Percentiles rank a stretch among this genome's conserved stretches.
phyloP scores from a whole-genome alignment of 192 early-diverging fungal species.

The Coemansia sp. region DNA sequence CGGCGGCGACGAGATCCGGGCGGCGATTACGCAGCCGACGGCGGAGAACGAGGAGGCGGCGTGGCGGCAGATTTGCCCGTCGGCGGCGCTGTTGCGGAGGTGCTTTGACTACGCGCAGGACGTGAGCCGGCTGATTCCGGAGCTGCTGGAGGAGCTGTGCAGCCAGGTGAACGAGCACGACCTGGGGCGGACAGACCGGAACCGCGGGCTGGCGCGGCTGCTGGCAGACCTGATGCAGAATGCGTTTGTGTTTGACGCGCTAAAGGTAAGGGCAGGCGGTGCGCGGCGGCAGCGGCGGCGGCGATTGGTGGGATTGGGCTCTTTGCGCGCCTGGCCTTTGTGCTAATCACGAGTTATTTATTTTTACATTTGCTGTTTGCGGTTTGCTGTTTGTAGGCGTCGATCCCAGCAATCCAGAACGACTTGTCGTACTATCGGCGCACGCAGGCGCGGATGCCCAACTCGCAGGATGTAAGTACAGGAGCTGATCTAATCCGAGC shows the following conservation, averaged over 20 bases:
- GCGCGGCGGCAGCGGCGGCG: too few species aligned
- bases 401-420: conserved; percentile 74
- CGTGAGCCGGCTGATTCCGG: conserved; percentile 59
- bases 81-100: conserved; percentile 69
- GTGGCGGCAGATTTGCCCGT: conserved; percentile 82
- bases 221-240: conserved; percentile 85
- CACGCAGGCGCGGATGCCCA: conserved; percentile 75
- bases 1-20: conserved; percentile 30
- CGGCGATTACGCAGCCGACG: conserved; percentile 82
- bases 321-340: too few species aligned
- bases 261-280: conserved; percentile 66
- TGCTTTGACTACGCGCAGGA: conserved; percentile 66
- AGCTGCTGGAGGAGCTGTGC: conserved; percentile 66
- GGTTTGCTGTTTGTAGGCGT: conserved; percentile 19
- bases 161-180: conserved; percentile 48
- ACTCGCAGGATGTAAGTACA: conserved; percentile 57
- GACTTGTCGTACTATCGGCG: conserved; percentile 97
- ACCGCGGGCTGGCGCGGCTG: conserved; percentile 76
- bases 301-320: too few species aligned
- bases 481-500: too few species aligned
- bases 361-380: background rate
- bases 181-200: conserved; percentile 24
- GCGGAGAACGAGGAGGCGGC: conserved; percentile 83
- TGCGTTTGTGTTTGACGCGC: conserved; percentile 85
- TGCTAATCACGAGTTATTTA: background rate